Evolutionary conservation across 2,329 filamentous ascomycete species (phyloP).

Genomic region (Cordyceps farinosa): DNA sequence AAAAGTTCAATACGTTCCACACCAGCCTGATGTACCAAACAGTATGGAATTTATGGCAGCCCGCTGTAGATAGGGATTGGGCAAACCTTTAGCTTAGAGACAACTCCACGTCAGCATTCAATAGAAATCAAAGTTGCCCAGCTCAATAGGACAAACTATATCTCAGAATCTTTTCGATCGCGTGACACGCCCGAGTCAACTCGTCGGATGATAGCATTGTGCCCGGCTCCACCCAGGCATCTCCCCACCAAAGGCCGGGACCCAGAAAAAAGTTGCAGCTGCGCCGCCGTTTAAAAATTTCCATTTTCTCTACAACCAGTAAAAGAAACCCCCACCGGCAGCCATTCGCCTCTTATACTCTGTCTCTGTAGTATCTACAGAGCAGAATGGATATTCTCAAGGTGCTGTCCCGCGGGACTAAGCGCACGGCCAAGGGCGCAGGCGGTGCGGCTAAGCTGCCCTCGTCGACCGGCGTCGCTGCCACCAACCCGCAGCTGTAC

Average conservation of each 20-base stretch:
- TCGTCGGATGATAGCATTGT: not conserved
- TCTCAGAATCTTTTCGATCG: not conserved
- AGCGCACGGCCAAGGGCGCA: constrained; percentile 43
- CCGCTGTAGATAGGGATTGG: too few relatives aligned
- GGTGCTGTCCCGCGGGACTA: constrained; percentile 67
- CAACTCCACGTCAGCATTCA: too few relatives aligned
- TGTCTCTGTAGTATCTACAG: not conserved
- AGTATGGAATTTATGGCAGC: too few relatives aligned
- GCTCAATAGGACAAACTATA: too few relatives aligned
- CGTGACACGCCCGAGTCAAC: not conserved
- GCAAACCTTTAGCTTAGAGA: too few relatives aligned
- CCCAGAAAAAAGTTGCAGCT: constrained; percentile 17
- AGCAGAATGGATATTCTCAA: constrained; percentile 66
- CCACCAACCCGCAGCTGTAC: constrained; percentile 66
- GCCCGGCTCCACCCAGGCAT: not conserved
- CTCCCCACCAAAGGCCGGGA: constrained; percentile 6
- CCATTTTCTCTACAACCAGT: not conserved
- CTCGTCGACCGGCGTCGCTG: constrained; percentile 53
- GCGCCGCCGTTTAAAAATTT: constrained; percentile 2
- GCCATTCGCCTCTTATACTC: not conserved
- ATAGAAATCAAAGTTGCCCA: too few relatives aligned
- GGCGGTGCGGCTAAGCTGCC: constrained; percentile 48
- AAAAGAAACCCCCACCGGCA: not conserved
- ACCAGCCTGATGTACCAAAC: too few relatives aligned
- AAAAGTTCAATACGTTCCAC: too few relatives aligned